phyloP scores from a whole-genome alignment of 805 yeast species.

The Yamadazyma ubonensis region DNA sequence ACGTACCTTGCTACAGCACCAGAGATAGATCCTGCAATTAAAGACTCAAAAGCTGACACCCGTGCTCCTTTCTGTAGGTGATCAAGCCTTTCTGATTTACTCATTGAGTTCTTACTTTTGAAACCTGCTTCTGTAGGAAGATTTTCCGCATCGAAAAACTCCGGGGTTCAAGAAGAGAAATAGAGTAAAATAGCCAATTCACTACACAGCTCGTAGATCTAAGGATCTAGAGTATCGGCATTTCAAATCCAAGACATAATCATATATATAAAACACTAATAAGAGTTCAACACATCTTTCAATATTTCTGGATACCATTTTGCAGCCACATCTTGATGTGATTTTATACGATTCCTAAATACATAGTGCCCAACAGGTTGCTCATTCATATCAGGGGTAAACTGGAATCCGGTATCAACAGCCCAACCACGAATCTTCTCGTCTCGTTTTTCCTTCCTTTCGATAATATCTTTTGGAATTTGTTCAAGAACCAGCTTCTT shows the following conservation, averaged over 20 bases:
- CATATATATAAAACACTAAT: conserved; percentile 1
- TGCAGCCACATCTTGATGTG: conserved; percentile 45
- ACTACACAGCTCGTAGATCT: too few species aligned
- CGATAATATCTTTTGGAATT: conserved; percentile 28
- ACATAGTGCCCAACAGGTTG: conserved; percentile 49
- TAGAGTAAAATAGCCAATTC: too few species aligned
- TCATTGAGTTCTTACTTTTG: too few species aligned
- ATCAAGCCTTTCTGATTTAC: conserved; percentile 27
- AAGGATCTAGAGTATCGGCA: too few species aligned
- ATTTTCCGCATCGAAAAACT: conserved; percentile 5
- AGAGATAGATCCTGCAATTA: conserved; percentile 69
- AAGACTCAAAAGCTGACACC: conserved; percentile 51
- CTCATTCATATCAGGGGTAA: conserved; percentile 32
- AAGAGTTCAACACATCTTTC: conserved; percentile 27
- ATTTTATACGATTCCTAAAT: conserved; percentile 44
- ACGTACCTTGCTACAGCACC: conserved; percentile 54
- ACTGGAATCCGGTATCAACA: conserved; percentile 40
- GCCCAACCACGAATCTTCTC: conserved; percentile 33
- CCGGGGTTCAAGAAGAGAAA: conserved; percentile 2
- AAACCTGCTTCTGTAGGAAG: too few species aligned
- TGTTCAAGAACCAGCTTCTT: conserved; percentile 27
- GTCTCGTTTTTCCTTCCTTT: conserved; percentile 37
- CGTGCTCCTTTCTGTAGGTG: conserved; percentile 52
- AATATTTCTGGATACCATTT: conserved; percentile 43
- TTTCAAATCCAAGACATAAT: too few species aligned